A percentile compares a stretch with the other conserved stretches of the same genome.
These are phyloP conservation scores for Agaricus blazei DNA, from an alignment of 768 basidiomycete genomes.

Conservation along the genomic window DNA sequence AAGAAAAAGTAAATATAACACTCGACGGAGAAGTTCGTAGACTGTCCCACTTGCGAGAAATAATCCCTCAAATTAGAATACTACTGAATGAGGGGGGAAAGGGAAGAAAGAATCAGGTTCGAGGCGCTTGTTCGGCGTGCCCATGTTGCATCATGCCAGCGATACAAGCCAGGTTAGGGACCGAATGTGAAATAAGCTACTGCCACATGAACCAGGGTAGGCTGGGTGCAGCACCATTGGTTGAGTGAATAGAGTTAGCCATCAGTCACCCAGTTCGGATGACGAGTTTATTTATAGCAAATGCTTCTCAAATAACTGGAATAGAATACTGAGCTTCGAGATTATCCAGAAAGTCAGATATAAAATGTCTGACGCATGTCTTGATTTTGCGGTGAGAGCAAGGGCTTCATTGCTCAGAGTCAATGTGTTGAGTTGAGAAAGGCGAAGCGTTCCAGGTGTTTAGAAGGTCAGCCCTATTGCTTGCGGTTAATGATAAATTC, in stretches of 20 bases:
- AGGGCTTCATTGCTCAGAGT: too few species aligned
- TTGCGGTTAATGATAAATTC: too few species aligned
- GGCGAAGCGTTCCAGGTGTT: too few species aligned
- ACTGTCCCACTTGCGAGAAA: background rate
- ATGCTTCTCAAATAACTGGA: too few species aligned
- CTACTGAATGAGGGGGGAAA: background rate
- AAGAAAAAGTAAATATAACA: background rate
- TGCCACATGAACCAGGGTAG: background rate
- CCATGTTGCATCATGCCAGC: background rate
- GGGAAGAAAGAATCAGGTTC: background rate
- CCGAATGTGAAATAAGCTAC: background rate
- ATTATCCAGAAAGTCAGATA: too few species aligned
- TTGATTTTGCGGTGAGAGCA: too few species aligned
- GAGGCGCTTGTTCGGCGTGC: background rate
- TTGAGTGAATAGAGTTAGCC: background rate
- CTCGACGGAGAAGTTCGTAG: background rate
- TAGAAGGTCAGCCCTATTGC: too few species aligned
- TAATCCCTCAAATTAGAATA: background rate
- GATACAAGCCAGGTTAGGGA: background rate
- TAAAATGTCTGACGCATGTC: too few species aligned
- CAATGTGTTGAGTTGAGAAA: too few species aligned
- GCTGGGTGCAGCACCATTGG: background rate
- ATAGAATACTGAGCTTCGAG: too few species aligned
- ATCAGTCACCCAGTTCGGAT: background rate
- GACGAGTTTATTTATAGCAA: background rate